Evolutionary conservation across 2,329 filamentous ascomycete genomes (phyloP), one percentile per base, ranked within the genome.

Genomic region (Fragosphaeria purpurea): DNA sequence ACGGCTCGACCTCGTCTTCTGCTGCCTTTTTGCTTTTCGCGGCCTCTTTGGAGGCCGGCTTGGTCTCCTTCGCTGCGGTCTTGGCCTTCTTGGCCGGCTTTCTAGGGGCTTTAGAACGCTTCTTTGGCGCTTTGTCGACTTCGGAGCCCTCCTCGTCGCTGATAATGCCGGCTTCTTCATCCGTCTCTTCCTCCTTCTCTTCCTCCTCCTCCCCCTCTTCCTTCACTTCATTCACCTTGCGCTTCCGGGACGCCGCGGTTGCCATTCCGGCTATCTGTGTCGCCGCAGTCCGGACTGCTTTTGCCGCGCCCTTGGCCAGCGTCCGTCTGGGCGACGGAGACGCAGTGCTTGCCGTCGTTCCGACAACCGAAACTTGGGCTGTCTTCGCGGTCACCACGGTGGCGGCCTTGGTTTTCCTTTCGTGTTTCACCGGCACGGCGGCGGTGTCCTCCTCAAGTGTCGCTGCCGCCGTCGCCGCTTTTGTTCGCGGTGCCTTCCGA

Each of bases 1-100:
- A 66, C 0, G 86, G 82, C 72, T 59, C 58, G 50, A 72, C 69
- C 33, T 70, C 70, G 31, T 63, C 62, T 44, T 31, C 48, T 22
- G 69, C 67, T 7, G 58, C 56, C 50, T 69, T 70, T 6, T 70
- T 22, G 22, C 22, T 22, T 22, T 22, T 22, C 22, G 22, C 22
- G 22, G 22, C 22, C 22, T 22, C 22, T 22, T 22, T 22, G 22
- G 22, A 22, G 22, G 22, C 22, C 22, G 22, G 22, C 22, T 22
- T 22, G 22, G 22, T 22, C 22, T 22, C 22, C 70, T 8, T 61
- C 54, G 66, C 69, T n/a, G 66, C 65, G 60, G 75, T 76, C 63
- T 76, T 76, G 54, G 67, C 65, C 61, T 75, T 77, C 35, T 51
- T 53, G 10, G 46, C 39, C 12, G 47, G 32, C 35, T 35, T 41